Base-by-base conservation (phyloP, 176 grass and related monocot species). In the Carex parvula region DNA sequence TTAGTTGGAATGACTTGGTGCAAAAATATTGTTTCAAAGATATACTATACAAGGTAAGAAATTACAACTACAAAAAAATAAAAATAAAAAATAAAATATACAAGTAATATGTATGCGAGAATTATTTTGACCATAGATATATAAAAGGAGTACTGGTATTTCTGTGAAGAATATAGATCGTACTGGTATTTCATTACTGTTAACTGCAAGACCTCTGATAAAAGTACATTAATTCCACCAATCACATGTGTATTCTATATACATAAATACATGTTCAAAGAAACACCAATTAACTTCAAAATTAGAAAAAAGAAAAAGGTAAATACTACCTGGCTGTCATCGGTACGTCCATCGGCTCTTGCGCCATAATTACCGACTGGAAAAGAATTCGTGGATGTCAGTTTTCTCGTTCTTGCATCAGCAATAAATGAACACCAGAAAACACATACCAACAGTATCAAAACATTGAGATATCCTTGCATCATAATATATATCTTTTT, bases 321-420 rank as follows among this genome's bases (percentile, higher is more conserved):
- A 66, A 39, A 44, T 37, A 16, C 0, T 57, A 94, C 91, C 71
- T 85, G 85, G 30, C 61, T 84, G 65, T 94, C 85, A 77, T 94
- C 89, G 9, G 4, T 44, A 10, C 1, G 22, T 57, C 89, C 89
- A 70, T 87, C 75, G n/a, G 82, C 92, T 52, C 75, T 73, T 8
- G 89, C 89, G 0, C 89, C 87, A 39, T 85, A 91, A 80, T 33
- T 89, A 83, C 83, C 86, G 29, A 52, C 87, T 52, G 89, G 70
- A 71, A 89, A 81, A 58, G 24, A 82, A 10, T 11, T 3, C 52
- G n/a, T 0, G 21, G n/a, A 21, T 14, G 44, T 16, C 22, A 21
- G 21, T 16, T 13, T 54, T 41, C 81, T 50, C 2, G 41, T 54
- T 41, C 81, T 50, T 2, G 41, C 81, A 11, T 44, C 13, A 0